Conservation (phyloP, 331 rosid genomes). For the Arachis monticola region DNA sequence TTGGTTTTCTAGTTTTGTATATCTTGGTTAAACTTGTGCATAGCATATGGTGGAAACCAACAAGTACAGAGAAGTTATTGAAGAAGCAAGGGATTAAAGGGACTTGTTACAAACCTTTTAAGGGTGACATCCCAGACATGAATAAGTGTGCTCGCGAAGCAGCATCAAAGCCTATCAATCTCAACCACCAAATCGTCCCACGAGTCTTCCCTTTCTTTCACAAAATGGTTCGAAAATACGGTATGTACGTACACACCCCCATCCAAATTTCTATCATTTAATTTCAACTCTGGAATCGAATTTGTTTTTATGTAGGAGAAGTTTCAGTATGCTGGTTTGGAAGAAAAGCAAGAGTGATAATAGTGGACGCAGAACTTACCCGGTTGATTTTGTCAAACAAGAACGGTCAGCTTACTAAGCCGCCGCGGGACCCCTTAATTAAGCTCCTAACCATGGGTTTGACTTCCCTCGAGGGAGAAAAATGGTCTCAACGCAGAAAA, state of each 20-base stretch:
- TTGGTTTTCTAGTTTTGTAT: no score
- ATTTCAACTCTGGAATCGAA: background rate
- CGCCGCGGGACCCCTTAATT: slow-evolving; percentile 46
- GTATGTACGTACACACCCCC: background rate
- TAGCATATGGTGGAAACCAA: no score
- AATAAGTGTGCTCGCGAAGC: slow-evolving; percentile 19
- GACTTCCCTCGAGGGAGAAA: slow-evolving; percentile 47
- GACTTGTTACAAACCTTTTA: no score
- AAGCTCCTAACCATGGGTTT: slow-evolving; percentile 42
- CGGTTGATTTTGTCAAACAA: slow-evolving; percentile 40
- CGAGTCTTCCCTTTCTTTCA: slow-evolving; percentile 49
- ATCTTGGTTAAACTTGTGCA: no score
- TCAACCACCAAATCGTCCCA: slow-evolving; percentile 38
- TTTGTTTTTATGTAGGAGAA: slow-evolving; percentile 29
- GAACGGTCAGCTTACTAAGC: slow-evolving; percentile 42
- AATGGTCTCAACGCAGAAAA: slow-evolving; percentile 48
- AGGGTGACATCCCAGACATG: no score
- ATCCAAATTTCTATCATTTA: no score
- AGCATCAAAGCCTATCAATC: slow-evolving; percentile 39
- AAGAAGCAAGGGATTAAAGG: no score
- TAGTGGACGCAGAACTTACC: slow-evolving; percentile 43
- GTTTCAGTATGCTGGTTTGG: slow-evolving; percentile 46
- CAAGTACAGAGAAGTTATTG: no score
- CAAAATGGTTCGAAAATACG: slow-evolving; percentile 37
- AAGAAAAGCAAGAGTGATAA: slow-evolving; percentile 44